Evolutionary conservation across 768 basidiomycete species (phyloP).

Genomic region (Calocybe gangraenosa): DNA sequence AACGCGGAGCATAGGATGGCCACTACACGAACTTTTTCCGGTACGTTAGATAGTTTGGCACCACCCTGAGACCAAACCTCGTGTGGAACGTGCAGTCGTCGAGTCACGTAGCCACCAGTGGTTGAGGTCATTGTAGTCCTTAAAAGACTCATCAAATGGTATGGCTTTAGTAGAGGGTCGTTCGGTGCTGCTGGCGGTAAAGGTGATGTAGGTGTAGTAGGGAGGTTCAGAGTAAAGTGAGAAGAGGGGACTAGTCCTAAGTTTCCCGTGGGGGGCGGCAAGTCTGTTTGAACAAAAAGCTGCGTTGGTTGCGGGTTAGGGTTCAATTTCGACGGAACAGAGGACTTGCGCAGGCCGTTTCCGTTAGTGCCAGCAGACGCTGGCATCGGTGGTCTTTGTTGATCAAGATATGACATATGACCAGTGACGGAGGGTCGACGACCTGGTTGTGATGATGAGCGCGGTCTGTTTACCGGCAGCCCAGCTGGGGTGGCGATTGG

Average conservation of each 20-base stretch:
- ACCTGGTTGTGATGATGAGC: conserved; percentile 77
- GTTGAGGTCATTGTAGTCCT: conserved; percentile 72
- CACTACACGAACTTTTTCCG: conserved; percentile 84
- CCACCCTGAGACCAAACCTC: conserved; percentile 92
- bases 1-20: conserved; percentile 74
- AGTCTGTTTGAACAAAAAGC: conserved; percentile 48
- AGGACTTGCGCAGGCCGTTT: conserved; percentile 49
- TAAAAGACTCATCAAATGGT: conserved; percentile 84
- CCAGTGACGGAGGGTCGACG: conserved; percentile 60
- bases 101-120: conserved; percentile 86
- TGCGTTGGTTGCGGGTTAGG: conserved; percentile 43
- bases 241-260: conserved; percentile 40
- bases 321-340: conserved; percentile 57
- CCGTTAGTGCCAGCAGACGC: conserved; percentile 31
- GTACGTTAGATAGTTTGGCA: conserved; percentile 74
- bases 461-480: conserved; percentile 41
- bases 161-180: conserved; percentile 78
- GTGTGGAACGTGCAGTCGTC: conserved; percentile 79
- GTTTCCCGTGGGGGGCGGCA: conserved; percentile 22
- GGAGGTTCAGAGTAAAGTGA: conserved; percentile 48
- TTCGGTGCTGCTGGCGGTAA: conserved; percentile 68
- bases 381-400: conserved; percentile 48
- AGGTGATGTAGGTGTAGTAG: conserved; percentile 74
- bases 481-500: conserved; percentile 33
- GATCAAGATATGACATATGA: conserved; percentile 49